Base-by-base conservation (phyloP, 352 stramenopile genomes). In the Globisporangium polare region DNA sequence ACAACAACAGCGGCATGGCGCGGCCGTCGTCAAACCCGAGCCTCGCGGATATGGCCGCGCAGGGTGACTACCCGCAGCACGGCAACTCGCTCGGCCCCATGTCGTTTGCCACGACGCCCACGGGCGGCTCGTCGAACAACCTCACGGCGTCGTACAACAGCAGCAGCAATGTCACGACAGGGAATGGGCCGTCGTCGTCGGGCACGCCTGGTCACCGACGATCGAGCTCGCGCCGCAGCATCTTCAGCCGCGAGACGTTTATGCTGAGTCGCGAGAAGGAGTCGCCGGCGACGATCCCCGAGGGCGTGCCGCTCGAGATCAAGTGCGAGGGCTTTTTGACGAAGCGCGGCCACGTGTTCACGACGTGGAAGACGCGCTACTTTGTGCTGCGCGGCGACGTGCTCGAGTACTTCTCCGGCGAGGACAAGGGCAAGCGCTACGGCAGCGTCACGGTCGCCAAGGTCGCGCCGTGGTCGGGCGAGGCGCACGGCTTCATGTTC, bases 291-390 rank as follows among this genome's bases (percentile, higher is more conserved):
- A 74, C 71, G 31, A 85, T 91, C 22, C 80, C 78, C 0, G 82
- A 94, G 8, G 65, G 65, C 12, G 50, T 57, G 6, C 62, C 67
- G 31, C 49, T 65, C 22, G 80, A 90, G 26, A 90, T 94, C 54
- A 77, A 76, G 51, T 94, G 75, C 54, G 85, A 94, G 56, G 88
- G 88, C 29, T 96, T 91, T 50, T 59, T 96, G 18, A 95, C 86
- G 15, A 96, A 96, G 71, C 77, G 86, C 53, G 88, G 88, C 31
- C 88, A 96, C 69, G 75, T 94, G 67, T 93, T 94, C 52, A 96
- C 86, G 27, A 96, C 92, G 70, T 96, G 88, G 88, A 96, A 95
- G 71, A 96, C 86, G 60, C 82, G 88, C 24, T 96, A 94, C 72
- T 96, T 96, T 64, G 89, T 90, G 35, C 66, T 96, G 43, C 76